These are phyloP conservation scores for Saccharomycopsis microspora DNA, from an alignment of 805 yeast species.

Conservation along the genomic window DNA sequence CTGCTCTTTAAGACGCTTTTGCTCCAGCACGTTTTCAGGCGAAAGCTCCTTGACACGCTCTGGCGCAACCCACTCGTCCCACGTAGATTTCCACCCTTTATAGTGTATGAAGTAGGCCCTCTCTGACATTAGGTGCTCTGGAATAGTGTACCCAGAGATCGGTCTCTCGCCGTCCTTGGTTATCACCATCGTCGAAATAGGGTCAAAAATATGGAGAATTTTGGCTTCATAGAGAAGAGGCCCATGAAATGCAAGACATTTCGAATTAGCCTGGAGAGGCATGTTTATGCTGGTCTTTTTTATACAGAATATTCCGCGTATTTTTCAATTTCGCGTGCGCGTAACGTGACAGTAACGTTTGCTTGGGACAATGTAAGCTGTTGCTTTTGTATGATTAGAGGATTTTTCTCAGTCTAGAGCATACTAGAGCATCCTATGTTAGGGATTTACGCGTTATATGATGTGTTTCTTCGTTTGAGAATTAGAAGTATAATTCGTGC, in stretches of 20 bases:
- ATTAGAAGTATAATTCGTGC: too few relatives aligned
- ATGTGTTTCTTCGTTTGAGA: too few relatives aligned
- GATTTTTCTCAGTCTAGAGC: too few relatives aligned
- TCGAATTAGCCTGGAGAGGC: slow-evolving; percentile 20
- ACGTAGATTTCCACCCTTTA: slow-evolving; percentile 88
- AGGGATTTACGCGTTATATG: too few relatives aligned
- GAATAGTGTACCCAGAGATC: slow-evolving; percentile 14
- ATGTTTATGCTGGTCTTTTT: too few relatives aligned
- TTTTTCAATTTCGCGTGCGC: too few relatives aligned
- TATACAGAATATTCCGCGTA: too few relatives aligned
- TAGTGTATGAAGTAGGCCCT: slow-evolving; percentile 67
- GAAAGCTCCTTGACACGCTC: slow-evolving; percentile 58
- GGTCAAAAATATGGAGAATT: slow-evolving; percentile 51
- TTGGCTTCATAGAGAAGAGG: slow-evolving; percentile 86
- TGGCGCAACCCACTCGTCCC: slow-evolving; percentile 92
- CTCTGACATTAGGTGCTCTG: slow-evolving; percentile 14
- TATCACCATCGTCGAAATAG: slow-evolving; percentile 31
- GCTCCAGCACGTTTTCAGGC: slow-evolving; percentile 55
- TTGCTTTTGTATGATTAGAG: too few relatives aligned
- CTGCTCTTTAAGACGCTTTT: slow-evolving; percentile 45
- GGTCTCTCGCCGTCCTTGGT: slow-evolving; percentile 31
- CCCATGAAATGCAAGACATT: slow-evolving; percentile 79
- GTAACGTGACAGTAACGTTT: too few relatives aligned
- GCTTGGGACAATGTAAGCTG: too few relatives aligned
- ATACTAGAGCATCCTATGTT: too few relatives aligned